Conservation (phyloP, 352 stramenopile genomes). For the Thalassiosira exigua region DNA sequence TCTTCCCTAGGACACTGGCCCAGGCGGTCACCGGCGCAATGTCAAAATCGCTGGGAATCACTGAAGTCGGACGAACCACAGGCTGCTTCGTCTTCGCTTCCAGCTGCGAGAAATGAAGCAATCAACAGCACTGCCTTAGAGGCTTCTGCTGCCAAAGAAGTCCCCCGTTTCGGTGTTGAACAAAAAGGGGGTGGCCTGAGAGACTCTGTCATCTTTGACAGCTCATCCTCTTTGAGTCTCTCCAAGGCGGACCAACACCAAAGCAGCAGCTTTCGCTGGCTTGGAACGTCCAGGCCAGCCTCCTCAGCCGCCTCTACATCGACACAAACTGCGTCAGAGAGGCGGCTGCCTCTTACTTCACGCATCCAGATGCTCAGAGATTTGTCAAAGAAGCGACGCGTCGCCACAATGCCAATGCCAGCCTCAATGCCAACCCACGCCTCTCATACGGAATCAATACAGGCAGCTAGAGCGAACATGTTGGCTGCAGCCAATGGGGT, state of each 20-base stretch:
- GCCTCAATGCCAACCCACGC: conserved; percentile 57
- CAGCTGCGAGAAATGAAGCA: no score
- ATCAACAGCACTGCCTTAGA: no score
- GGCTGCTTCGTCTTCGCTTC: no score
- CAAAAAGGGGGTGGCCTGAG: not conserved
- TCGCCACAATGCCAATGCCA: conserved; percentile 24
- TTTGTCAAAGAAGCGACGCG: conserved; percentile 42
- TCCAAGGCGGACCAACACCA: not conserved
- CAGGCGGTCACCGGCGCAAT: conserved; percentile 37
- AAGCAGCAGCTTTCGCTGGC: conserved; percentile 9
- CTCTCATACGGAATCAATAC: conserved; percentile 76
- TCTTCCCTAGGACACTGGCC: not conserved
- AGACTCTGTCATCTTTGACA: conserved; percentile 32
- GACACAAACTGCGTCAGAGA: conserved; percentile 4
- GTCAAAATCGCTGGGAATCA: conserved; percentile 42
- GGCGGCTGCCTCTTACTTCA: conserved; percentile 1
- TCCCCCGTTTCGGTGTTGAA: conserved; percentile 16
- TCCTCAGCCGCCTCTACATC: not conserved
- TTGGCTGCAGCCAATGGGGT: conserved; percentile 34
- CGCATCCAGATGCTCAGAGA: conserved; percentile 32
- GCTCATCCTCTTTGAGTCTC: not conserved
- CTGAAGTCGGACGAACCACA: no score
- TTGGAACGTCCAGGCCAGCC: conserved; percentile 2
- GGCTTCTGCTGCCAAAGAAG: conserved; percentile 15
- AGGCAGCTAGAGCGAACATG: conserved; percentile 52